Percentiles rank a stretch among this genome's conserved stretches.
Evolutionary conservation across 306 rosid genomes (phyloP).

Genomic region (Abrus pulchellus): DNA sequence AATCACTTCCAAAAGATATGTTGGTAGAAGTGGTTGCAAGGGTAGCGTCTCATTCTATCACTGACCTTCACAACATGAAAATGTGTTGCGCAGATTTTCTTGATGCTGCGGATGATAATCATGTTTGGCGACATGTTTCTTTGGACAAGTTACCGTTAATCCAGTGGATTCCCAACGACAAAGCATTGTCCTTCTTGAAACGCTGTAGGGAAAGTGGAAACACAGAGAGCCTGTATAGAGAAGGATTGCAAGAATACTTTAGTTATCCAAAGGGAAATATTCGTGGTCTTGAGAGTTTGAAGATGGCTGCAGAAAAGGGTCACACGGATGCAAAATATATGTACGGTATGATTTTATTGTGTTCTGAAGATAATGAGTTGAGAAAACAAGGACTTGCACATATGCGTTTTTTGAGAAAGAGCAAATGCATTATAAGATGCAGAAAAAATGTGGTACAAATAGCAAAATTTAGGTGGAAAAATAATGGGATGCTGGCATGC

Average conservation of each 20-base stretch:
- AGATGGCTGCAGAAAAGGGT: constrained; percentile 26
- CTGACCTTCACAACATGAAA: constrained; percentile 39
- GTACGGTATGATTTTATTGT: constrained; percentile 42
- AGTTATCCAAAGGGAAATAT: neutral
- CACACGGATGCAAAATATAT: constrained; percentile 47
- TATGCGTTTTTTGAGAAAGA: constrained; percentile 6
- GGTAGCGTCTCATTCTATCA: constrained; percentile 39
- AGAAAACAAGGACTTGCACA: constrained; percentile 31
- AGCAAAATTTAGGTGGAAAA: neutral
- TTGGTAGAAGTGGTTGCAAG: constrained; percentile 27
- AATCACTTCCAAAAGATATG: constrained; percentile 45
- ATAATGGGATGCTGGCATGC: neutral
- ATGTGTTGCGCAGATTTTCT: constrained; percentile 37
- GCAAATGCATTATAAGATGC: constrained; percentile 28
- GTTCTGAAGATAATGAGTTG: neutral
- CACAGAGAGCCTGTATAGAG: constrained; percentile 33
- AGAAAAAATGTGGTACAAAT: constrained; percentile 10
- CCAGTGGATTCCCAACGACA: neutral
- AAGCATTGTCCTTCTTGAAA: neutral
- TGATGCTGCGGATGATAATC: neutral
- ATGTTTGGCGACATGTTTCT: neutral
- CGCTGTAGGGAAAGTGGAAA: constrained; percentile 29
- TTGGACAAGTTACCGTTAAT: neutral
- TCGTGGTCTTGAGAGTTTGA: neutral
- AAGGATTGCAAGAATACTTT: constrained; percentile 40